Base-by-base conservation (phyloP, 202 grass and related monocot species). In the Elaeis oleifera region DNA sequence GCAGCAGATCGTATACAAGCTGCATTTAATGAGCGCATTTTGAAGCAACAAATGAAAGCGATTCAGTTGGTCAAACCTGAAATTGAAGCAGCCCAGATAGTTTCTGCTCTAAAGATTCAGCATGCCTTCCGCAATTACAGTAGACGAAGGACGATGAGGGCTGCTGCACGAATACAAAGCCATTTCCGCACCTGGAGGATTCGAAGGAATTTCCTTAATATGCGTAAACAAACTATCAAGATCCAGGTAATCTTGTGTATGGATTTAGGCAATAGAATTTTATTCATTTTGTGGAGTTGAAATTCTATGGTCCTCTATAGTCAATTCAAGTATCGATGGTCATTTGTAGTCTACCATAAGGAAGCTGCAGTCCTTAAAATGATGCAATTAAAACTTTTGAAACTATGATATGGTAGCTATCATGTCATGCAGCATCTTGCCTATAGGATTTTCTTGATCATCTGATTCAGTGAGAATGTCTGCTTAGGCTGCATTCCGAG, bases 81-180 rank as follows among this genome's bases (percentile, higher is more conserved):
- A 51, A 60, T 60, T 18, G 88, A 97, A 74, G 94, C 94, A 61
- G 20, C 82, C 72, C 59, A 57, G 13, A 92, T 92, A 86, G 74
- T 92, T 74, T 82, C 94, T 66, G 94, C 82, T 82, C 76, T 99
- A 71, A 99, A 51, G 75, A 99, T 99, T 77, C 94, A 99, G 26
- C 83, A 89, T 81, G 94, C 94, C 63, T 99, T 75, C 69, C 76
- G 80, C 19, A 99, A 86, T 63, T 84, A 84, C 55, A 89, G 89
- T 36, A 81, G 80, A 76, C 87, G 84, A 70, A 99, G 81, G 78
- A 48, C 60, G 64, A 89, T 92, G 84, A 89, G 61, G 76, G 94
- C 94, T 72, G 88, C 94, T 67, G 80, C 82, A 62, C 67, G 72
- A 59, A 99, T 99, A 85, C 94, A 99, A 70, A 99, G 73, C 67